These are phyloP conservation scores for Phytophthora pluvialis DNA, from an alignment of 352 stramenopile species.

Conservation along the genomic window DNA sequence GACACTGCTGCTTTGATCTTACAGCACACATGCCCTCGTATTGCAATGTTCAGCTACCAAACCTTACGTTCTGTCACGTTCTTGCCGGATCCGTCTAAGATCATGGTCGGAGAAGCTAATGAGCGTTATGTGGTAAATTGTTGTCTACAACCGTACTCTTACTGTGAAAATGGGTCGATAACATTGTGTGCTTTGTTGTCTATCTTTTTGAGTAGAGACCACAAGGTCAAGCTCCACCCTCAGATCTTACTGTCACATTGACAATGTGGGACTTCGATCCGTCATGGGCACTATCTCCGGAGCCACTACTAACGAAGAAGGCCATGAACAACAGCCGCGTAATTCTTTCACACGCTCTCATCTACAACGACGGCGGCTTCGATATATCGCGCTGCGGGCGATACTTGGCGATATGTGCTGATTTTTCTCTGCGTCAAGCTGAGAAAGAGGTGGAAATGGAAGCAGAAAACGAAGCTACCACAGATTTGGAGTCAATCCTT, in stretches of 20 bases:
- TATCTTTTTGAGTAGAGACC: constrained; percentile 51
- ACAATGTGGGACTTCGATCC: constrained; percentile 96
- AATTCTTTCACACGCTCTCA: constrained; percentile 91
- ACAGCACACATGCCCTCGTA: constrained; percentile 81
- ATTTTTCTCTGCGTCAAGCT: constrained; percentile 92
- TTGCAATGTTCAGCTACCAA: constrained; percentile 91
- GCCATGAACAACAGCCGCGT: constrained; percentile 87
- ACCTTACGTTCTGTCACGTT: constrained; percentile 95
- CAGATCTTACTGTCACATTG: constrained; percentile 93
- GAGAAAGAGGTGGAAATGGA: constrained; percentile 88
- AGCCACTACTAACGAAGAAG: constrained; percentile 78
- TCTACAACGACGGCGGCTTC: constrained; percentile 98
- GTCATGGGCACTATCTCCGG: constrained; percentile 72
- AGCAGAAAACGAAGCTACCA: constrained; percentile 72
- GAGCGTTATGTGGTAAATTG: constrained; percentile 80
- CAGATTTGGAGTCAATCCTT: constrained; percentile 79
- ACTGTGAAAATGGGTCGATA: not conserved
- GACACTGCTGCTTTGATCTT: constrained; percentile 1
- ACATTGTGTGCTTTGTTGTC: not conserved
- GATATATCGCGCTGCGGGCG: constrained; percentile 95
- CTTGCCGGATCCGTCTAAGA: constrained; percentile 86
- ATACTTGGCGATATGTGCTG: constrained; percentile 95
- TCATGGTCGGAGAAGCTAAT: constrained; percentile 96
- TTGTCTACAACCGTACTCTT: not conserved
- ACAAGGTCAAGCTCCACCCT: constrained; percentile 75